Base-by-base conservation (phyloP, 768 basidiomycete genomes). In the Psilocybe sp. region DNA sequence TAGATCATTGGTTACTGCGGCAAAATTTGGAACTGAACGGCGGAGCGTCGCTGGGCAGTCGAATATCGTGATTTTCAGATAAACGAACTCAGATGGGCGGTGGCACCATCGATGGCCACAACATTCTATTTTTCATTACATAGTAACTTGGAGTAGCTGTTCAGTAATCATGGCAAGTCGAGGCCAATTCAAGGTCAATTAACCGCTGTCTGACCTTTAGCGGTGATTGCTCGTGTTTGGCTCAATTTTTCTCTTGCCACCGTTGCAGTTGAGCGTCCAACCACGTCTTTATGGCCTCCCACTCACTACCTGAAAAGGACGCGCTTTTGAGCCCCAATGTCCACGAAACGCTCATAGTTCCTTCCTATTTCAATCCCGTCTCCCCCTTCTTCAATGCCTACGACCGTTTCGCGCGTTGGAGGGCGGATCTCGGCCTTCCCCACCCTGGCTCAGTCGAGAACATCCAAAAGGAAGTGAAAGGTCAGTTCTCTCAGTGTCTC, bases 401-500 rank as follows among this genome's bases (percentile, higher is more conserved):
- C 67, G 76, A 80, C 60, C 82, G 85, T 50, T 84, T 96, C 68
- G 77, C 86, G 52, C 73, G 80, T 65, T 95, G 92, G 89, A 84
- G 93, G 59, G 78, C 81, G 60, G 79, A 83, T 54, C 76, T 95
- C 56, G 88, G 84, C 42, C 75, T 98, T 44, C 83, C 92, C 36
- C 89, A 91, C 69, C 95, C 95, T n/a, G 95, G 95, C 48, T 85
- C 89, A 13, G 84, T 87, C 40, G 95, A 98, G 78, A 92, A 90
- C 66, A 76, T 98, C 55, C 87, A 88, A 60, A 92, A 91, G 73
- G 95, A 98, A 72, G 85, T 91, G 60, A 95, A 94, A 72, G 69
- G 95, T 96, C 60, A 53, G 82, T 68, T 38, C 45, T 32, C 32
- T 33, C 31, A 46, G 37, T 49, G 39, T 39, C 37, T 40, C 28